Evolutionary conservation across 2,329 filamentous ascomycete species (phyloP), one percentile per base, ranked within the genome.

Genomic region (Cylindrodendrum hubeiense): DNA sequence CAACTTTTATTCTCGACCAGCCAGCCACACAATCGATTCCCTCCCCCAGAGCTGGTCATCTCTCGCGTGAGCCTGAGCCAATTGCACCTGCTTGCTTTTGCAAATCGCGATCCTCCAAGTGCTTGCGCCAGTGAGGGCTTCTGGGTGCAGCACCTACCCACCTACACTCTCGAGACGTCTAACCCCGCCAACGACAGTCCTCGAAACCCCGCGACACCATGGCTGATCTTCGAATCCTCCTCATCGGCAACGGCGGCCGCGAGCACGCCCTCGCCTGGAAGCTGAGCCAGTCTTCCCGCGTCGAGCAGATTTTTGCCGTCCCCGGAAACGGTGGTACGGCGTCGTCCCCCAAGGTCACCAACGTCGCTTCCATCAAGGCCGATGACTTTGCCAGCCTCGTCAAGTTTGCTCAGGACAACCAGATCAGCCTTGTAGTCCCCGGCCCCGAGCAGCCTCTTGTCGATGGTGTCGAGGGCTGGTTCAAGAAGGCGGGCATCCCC

Each of bases 201-300:
- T 39, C 39, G 21, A 19, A 44, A 50, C 47, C 47, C 47, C 47
- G 47, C 39, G 24, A 41, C 37, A 63, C 21, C 21, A 79, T 79
- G 76, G 70, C 77, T 30, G 73, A 77, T 60, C 85, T 94, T 68
- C 88, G 90, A 72, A 86, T 98, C 72, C 90, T 98, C 68, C 90
- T 98, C 68, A 90, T 98, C 71, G 95, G 96, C 76, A 97, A 95
- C 78, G 96, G 96, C 71, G 96, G 95, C 74, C 91, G 96, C 75
- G 96, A 99, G 83, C 94, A 98, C 81, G 93, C 95, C 50, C 87
- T 98, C 68, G 94, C 95, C 44, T 98, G 95, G 95, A 98, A 97
- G 82, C 85, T 98, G 67, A 89, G 91, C 76, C 92, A 97, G 79
- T 97, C 94, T 17, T 85, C 90, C 44, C 86, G 87, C 49, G 93